Base-by-base conservation (phyloP, 257 asterid genomes). In the Eustoma russellianum region DNA sequence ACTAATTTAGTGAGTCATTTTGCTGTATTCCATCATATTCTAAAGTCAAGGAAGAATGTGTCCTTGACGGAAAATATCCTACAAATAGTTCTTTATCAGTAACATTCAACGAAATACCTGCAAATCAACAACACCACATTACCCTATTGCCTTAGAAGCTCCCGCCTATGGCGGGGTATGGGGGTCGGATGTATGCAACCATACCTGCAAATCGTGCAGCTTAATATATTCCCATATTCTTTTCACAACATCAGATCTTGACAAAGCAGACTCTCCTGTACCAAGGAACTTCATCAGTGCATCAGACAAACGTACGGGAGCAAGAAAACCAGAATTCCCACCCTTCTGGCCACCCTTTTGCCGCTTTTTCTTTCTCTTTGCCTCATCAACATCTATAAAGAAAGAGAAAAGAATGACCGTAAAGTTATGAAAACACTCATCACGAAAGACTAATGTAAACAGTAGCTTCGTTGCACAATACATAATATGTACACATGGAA, bases 161-260 rank as follows among this genome's bases (percentile, higher is more conserved):
- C n/a, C n/a, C n/a, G n/a, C n/a, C n/a, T n/a, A n/a, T n/a, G n/a
- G n/a, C n/a, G n/a, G n/a, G n/a, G n/a, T n/a, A n/a, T n/a, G n/a
- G n/a, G n/a, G n/a, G n/a, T n/a, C n/a, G n/a, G n/a, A n/a, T n/a
- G n/a, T n/a, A n/a, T n/a, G n/a, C n/a, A n/a, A n/a, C n/a, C n/a
- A n/a, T 76, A 91, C 98, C 96, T 91, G 98, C 68, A 91, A 73
- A 71, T 76, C 72, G 65, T 91, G 71, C 70, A 64, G 80, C 79
- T 87, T 91, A 63, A 91, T 81, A 66, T 91, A 87, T 62, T 77
- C 94, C 98, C 95, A 91, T 28, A 82, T 84, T 75, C 84, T 82
- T 72, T 85, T 91, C 46, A 91, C 64, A 55, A 82, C 95, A 76
- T 66, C 84, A 52, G 93, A 67, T 34, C 97, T 74, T 33, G 94